Evolutionary conservation across 441 rosid genomes (phyloP).

Genomic region (Adansonia grandidieri): DNA sequence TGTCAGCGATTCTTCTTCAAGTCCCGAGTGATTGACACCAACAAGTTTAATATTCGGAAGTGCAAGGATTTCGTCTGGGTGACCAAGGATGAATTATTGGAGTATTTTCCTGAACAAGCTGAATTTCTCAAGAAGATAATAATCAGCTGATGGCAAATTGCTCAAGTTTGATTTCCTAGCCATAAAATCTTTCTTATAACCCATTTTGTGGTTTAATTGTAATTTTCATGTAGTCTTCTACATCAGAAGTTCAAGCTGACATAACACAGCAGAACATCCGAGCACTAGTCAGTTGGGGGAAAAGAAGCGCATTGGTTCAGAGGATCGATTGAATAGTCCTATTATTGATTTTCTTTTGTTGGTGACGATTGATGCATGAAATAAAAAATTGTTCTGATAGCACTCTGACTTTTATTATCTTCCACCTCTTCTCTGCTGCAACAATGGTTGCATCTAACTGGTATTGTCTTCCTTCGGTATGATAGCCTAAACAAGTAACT

Average conservation of each 20-base stretch:
- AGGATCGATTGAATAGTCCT: background rate
- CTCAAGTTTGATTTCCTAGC: conserved; percentile 1
- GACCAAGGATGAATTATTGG: conserved; percentile 69
- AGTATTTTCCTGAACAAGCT: conserved; percentile 70
- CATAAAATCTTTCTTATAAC: background rate
- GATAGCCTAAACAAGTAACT: background rate
- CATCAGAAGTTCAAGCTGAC: conserved; percentile 1
- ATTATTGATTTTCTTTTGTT: background rate
- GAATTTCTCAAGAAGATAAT: conserved; percentile 77
- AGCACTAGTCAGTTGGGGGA: background rate
- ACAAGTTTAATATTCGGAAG: conserved; percentile 55
- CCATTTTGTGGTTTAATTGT: conserved; percentile 2
- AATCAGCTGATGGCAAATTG: conserved; percentile 54
- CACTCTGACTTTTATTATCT: background rate
- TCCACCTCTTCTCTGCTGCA: background rate
- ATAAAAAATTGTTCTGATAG: background rate
- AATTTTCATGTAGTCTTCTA: conserved; percentile 17
- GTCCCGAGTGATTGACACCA: conserved; percentile 74
- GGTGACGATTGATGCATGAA: background rate
- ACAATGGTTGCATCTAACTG: conserved; percentile 6
- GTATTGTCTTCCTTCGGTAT: background rate
- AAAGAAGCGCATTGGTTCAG: background rate
- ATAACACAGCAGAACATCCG: conserved; percentile 16
- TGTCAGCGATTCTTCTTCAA: conserved; percentile 78
- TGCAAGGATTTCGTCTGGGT: conserved; percentile 83